Evolutionary conservation across 768 basidiomycete genomes (phyloP).

Genomic region (Tulasnella sp.): DNA sequence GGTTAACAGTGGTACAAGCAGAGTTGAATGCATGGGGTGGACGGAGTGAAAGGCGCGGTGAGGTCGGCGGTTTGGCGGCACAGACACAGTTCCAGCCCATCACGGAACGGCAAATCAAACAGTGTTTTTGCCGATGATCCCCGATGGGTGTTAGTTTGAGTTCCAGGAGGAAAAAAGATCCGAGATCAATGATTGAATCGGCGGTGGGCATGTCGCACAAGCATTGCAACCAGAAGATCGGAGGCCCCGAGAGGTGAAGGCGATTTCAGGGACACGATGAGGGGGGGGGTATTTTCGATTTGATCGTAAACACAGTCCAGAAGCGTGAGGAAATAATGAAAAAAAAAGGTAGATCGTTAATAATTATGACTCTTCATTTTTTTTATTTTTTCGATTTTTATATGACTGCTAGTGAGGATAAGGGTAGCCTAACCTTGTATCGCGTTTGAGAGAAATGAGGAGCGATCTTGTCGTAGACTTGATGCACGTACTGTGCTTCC

Average conservation of each 20-base stretch:
- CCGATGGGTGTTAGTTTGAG: background rate
- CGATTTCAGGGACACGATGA: background rate
- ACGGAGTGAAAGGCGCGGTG: background rate
- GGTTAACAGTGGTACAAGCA: background rate
- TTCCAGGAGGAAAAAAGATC: background rate
- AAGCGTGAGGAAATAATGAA: background rate
- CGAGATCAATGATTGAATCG: background rate
- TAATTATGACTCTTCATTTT: background rate
- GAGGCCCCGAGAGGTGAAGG: background rate
- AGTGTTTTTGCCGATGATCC: background rate
- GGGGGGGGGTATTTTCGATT: background rate
- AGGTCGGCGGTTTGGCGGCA: background rate
- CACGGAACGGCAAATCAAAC: background rate
- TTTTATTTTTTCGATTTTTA: background rate
- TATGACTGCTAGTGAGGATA: background rate
- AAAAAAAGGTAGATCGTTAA: background rate
- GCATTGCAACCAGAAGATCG: background rate
- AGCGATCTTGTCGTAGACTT: slow-evolving; percentile 33
- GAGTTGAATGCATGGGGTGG: background rate
- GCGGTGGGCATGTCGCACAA: background rate
- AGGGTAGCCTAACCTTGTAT: slow-evolving; percentile 29
- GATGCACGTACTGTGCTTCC: slow-evolving; percentile 31
- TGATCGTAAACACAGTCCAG: background rate
- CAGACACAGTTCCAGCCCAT: background rate
- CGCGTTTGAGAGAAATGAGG: slow-evolving; percentile 34